Evolutionary conservation across 768 basidiomycete species (phyloP).

Genomic region (Rhizopogon vulgaris): DNA sequence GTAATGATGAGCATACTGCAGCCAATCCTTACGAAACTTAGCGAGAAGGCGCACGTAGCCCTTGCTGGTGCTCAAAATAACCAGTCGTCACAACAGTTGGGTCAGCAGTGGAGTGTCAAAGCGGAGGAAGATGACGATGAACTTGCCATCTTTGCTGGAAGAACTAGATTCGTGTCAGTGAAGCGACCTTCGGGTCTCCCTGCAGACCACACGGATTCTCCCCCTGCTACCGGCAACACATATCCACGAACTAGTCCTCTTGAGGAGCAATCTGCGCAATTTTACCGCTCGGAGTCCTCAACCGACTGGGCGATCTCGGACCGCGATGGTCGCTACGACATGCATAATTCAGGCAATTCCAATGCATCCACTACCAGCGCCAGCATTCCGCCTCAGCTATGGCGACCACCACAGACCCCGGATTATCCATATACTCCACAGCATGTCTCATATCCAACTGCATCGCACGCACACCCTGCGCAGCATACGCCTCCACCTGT

Average conservation of each 20-base stretch:
- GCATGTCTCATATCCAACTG: constrained; percentile 7
- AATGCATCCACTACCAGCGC: not conserved
- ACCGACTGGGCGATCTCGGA: not conserved
- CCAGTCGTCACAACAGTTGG: constrained; percentile 19
- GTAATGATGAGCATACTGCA: constrained; percentile 16
- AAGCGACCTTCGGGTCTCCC: constrained; percentile 27
- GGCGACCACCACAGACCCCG: constrained; percentile 23
- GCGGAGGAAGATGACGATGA: constrained; percentile 54
- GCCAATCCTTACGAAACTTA: constrained; percentile 55
- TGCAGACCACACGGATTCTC: not conserved
- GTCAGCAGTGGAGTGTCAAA: constrained; percentile 47
- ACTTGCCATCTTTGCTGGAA: constrained; percentile 63
- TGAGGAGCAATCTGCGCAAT: not conserved
- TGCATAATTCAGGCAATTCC: not conserved
- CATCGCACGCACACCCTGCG: constrained; percentile 9
- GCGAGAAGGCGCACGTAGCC: constrained; percentile 61
- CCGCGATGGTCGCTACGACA: not conserved
- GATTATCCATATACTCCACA: constrained; percentile 22
- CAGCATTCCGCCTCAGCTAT: constrained; percentile 9
- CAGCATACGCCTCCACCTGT: constrained; percentile 13
- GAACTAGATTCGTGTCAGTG: constrained; percentile 53
- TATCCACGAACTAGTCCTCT: not conserved
- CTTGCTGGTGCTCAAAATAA: constrained; percentile 38
- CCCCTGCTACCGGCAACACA: not conserved
- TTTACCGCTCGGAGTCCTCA: not conserved